phyloP scores from a whole-genome alignment of 108 stramenopile species.

The Nannochloropsis oceanica region DNA sequence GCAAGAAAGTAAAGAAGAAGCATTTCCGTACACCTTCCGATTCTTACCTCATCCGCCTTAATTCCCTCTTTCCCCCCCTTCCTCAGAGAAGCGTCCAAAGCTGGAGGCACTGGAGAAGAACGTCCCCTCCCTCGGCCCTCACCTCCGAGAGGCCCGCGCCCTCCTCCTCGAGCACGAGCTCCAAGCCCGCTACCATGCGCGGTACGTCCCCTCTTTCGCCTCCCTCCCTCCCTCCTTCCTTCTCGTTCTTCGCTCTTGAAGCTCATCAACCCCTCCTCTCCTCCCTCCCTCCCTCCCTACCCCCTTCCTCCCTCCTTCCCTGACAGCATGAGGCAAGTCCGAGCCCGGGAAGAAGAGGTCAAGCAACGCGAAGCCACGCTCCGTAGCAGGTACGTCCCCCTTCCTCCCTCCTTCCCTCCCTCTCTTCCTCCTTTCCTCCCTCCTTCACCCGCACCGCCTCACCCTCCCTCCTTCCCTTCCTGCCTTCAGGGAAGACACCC shows the following conservation, averaged over 20 bases:
- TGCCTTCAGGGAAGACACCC: neutral
- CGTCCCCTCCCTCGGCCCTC: neutral
- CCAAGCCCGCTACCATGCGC: neutral
- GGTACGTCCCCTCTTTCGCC: neutral
- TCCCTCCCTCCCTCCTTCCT: neutral
- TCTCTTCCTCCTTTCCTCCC: neutral
- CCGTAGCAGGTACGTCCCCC: neutral
- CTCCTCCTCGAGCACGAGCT: neutral
- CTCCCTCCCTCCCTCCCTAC: neutral
- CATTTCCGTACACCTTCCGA: neutral
- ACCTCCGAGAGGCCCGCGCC: neutral
- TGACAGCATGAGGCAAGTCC: neutral
- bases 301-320: neutral
- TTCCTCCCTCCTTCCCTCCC: neutral
- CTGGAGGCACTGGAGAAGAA: slow-evolving; percentile 3
- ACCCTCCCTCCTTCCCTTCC: neutral
- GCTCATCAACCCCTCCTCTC: too few relatives aligned
- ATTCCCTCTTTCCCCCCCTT: neutral
- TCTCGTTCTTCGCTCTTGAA: neutral
- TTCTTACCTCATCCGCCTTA: neutral
- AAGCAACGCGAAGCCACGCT: neutral
- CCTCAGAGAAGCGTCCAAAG: neutral
- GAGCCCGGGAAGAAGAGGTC: neutral
- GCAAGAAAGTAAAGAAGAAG: neutral
- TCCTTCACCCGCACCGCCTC: neutral